Evolutionary conservation across 306 rosid species (phyloP), one percentile per base, ranked within the genome.

Genomic region (Leucaena leucocephala): DNA sequence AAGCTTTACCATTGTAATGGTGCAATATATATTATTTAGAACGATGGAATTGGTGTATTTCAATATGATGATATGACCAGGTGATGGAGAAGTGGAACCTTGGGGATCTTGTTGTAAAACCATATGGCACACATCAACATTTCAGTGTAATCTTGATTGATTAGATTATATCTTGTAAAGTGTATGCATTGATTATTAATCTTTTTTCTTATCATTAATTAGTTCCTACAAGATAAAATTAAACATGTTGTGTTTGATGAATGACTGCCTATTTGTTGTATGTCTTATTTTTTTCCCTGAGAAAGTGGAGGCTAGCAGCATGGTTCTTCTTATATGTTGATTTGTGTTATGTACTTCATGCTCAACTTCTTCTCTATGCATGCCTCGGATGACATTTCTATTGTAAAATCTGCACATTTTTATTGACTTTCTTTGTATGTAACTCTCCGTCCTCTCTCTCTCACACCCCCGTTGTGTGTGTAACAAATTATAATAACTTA

Each of bases 121-220:
- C 93, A 43, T 94, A 89, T 75, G 98, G 98, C 73, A 84, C 93
- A 63, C 97, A 94, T 82, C 89, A 78, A 71, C 98, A 94, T 87
- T 94, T 86, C 68, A 87, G 85, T 44, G 98, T 94, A 85, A 85
- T 97, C 62, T 43, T 70, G 76, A 80, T 35, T 72, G 34, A 44
- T 64, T 39, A 46, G 33, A 22, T 62, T 34, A 75, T 3, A 67
- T 77, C 58, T 45, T 66, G 68, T 54, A 42, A 64, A 45, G 44
- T 17, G 7, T 44, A 45, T 79, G 59, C 52, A 22, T 58, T 61
- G 8, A 71, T 79, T 79, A 27, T 36, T 42, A 64, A 38, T 46
- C 59, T 44, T 57, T 34, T 55, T 75, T 69, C 69, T 35, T 76
- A 57, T 71, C n/a, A 16, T 58, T 16, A 40, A 57, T 64, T 79